phyloP scores from a whole-genome alignment of 2,329 filamentous ascomycete species.

The Botrytis porri region DNA sequence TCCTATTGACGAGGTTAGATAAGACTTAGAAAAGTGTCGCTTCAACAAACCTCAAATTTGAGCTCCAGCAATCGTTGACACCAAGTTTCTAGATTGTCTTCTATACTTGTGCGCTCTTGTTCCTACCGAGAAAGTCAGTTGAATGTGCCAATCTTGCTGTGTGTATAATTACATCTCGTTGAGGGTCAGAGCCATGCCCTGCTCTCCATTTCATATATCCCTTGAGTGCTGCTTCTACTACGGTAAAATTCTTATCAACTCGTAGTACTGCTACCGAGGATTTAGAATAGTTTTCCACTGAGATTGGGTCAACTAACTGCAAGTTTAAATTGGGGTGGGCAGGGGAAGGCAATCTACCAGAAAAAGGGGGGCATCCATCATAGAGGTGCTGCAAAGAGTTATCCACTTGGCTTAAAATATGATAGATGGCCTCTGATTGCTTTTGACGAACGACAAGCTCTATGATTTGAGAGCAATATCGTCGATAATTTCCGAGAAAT shows the following conservation, averaged over 20 bases:
- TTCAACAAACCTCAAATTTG: constrained; percentile 54
- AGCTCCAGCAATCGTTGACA: constrained; percentile 67
- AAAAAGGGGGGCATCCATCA: constrained; percentile 63
- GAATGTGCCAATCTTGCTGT: constrained; percentile 21
- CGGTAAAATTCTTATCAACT: constrained; percentile 84
- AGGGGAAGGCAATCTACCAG: constrained; percentile 47
- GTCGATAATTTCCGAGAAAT: constrained; percentile 91
- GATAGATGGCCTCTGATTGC: constrained; percentile 78
- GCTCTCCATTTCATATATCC: constrained; percentile 79
- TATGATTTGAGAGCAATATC: constrained; percentile 84
- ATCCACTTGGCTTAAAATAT: constrained; percentile 80
- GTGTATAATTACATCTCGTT: constrained; percentile 40
- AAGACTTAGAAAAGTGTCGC: background rate
- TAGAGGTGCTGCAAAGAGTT: constrained; percentile 73
- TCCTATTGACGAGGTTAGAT: constrained; percentile 47
- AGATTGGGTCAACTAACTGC: constrained; percentile 16
- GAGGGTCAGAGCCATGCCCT: constrained; percentile 49
- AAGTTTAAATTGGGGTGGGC: constrained; percentile 1
- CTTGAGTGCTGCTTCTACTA: constrained; percentile 84
- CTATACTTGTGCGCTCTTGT: constrained; percentile 54
- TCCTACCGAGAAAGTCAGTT: constrained; percentile 37
- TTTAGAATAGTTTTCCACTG: constrained; percentile 60
- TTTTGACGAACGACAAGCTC: constrained; percentile 81
- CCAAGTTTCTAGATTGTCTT: constrained; percentile 67
- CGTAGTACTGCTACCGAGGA: constrained; percentile 69